Conservation (phyloP, 495 filamentous ascomycete species). For the Ascodesmis nigricans region DNA sequence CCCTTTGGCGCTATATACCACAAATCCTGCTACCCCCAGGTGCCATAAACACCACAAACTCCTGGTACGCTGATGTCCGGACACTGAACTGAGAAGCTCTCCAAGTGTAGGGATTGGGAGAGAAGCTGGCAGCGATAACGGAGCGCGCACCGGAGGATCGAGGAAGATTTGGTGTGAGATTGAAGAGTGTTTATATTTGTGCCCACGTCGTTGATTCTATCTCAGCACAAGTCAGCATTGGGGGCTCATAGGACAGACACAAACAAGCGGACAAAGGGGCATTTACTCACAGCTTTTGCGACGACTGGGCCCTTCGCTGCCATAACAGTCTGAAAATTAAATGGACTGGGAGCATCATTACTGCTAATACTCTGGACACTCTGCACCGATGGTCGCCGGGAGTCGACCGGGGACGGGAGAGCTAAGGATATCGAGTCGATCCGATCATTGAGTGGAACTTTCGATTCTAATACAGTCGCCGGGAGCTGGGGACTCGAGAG, state of each 20-base stretch:
- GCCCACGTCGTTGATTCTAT: slow-evolving; percentile 77
- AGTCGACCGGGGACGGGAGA: slow-evolving; percentile 20
- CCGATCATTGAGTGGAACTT: slow-evolving; percentile 3
- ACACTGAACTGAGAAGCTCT: slow-evolving; percentile 71
- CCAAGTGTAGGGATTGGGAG: slow-evolving; percentile 77
- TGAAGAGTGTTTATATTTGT: slow-evolving; percentile 94
- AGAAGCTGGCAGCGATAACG: slow-evolving; percentile 74
- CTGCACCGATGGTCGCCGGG: slow-evolving; percentile 24
- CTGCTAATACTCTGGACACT: too few species aligned
- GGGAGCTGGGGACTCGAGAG: slow-evolving; percentile 6
- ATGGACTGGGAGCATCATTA: slow-evolving; percentile 35
- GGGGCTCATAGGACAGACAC: background rate
- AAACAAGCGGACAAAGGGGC: background rate
- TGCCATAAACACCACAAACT: slow-evolving; percentile 83
- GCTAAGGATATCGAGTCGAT: slow-evolving; percentile 23
- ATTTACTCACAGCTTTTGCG: slow-evolving; percentile 46
- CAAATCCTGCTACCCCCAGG: slow-evolving; percentile 53
- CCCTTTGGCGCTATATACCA: slow-evolving; percentile 63
- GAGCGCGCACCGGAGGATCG: slow-evolving; percentile 71
- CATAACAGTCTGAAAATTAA: slow-evolving; percentile 81
- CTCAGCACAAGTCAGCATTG: slow-evolving; percentile 27
- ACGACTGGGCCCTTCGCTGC: slow-evolving; percentile 48
- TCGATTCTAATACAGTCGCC: background rate
- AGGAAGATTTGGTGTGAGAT: slow-evolving; percentile 94
- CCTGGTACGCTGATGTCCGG: slow-evolving; percentile 58